phyloP scores from a whole-genome alignment of 306 rosid genomes.

The Prosopis cineraria region DNA sequence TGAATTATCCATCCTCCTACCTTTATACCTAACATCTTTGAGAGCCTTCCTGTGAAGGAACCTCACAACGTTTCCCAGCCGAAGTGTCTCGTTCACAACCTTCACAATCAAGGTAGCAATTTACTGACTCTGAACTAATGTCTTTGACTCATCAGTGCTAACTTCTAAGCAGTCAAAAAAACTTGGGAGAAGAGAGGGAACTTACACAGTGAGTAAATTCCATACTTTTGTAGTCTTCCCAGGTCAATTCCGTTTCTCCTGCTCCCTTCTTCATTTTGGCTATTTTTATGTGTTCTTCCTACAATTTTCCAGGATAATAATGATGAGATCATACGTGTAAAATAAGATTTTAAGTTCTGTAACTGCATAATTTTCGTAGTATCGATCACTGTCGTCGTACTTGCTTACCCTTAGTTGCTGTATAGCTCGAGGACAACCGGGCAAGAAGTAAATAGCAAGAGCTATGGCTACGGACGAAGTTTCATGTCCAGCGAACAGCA shows the following conservation, averaged over 20 bases:
- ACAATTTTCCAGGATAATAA: constrained; percentile 3
- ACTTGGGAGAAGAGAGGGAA: background rate
- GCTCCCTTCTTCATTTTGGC: constrained; percentile 56
- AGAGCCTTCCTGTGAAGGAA: constrained; percentile 90
- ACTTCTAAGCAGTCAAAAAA: background rate
- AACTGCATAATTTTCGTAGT: constrained; percentile 27
- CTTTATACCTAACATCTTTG: constrained; percentile 87
- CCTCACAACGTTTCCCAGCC: constrained; percentile 91
- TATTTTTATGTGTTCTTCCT: constrained; percentile 83
- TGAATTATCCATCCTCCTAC: constrained; percentile 36
- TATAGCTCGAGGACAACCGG: constrained; percentile 64
- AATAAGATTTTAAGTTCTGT: background rate
- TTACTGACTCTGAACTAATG: background rate
- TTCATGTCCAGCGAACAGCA: constrained; percentile 96
- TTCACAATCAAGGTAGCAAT: constrained; percentile 27
- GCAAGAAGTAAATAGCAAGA: constrained; percentile 76
- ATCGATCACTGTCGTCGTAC: background rate
- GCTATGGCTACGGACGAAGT: constrained; percentile 84
- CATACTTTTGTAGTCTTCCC: constrained; percentile 96
- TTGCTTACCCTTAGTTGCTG: constrained; percentile 64
- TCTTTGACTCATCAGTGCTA: background rate
- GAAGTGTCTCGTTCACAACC: constrained; percentile 91
- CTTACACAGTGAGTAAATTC: constrained; percentile 96
- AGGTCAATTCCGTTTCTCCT: constrained; percentile 71
- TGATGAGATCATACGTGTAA: background rate